These are phyloP conservation scores for Incumbomyces lentus DNA, from an alignment of 2,329 filamentous ascomycete species.

Conservation along the genomic window DNA sequence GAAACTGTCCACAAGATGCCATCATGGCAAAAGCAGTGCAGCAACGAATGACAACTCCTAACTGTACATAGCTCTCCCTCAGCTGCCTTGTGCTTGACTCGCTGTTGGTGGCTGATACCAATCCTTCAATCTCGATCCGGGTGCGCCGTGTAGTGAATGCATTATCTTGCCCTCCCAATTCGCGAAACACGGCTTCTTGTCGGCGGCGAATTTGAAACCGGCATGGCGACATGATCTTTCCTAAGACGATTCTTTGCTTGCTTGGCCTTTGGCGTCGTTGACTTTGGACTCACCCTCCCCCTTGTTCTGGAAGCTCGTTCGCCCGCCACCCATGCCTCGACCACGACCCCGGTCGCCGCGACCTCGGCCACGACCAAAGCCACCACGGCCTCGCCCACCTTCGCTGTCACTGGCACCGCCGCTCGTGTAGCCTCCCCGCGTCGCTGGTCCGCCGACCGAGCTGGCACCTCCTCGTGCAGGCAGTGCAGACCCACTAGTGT, in stretches of 20 bases:
- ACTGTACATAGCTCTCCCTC: constrained; percentile 4
- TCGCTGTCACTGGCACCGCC: constrained; percentile 71
- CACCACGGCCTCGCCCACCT: constrained; percentile 49
- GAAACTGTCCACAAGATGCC: neutral
- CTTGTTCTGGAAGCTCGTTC: constrained; percentile 50
- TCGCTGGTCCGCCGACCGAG: constrained; percentile 35
- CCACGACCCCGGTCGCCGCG: constrained; percentile 46
- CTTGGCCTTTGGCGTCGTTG: constrained; percentile 14
- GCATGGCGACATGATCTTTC: neutral
- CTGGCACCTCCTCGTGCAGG: constrained; percentile 55
- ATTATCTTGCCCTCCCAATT: neutral
- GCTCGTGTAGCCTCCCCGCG: constrained; percentile 70
- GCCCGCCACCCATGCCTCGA: constrained; percentile 47
- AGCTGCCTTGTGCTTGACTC: neutral
- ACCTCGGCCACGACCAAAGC: constrained; percentile 44
- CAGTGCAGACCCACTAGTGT: constrained; percentile 40
- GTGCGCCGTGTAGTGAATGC: constrained; percentile 3
- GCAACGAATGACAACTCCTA: neutral
- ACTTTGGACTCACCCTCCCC: constrained; percentile 36
- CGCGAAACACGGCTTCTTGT: neutral
- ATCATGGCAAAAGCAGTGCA: neutral
- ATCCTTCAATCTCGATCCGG: neutral
- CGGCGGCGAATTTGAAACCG: too few species aligned
- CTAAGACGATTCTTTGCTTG: constrained; percentile 7
- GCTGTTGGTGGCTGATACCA: neutral